Evolutionary conservation across 768 basidiomycete species (phyloP).

Genomic region (Steccherinum ochraceum): DNA sequence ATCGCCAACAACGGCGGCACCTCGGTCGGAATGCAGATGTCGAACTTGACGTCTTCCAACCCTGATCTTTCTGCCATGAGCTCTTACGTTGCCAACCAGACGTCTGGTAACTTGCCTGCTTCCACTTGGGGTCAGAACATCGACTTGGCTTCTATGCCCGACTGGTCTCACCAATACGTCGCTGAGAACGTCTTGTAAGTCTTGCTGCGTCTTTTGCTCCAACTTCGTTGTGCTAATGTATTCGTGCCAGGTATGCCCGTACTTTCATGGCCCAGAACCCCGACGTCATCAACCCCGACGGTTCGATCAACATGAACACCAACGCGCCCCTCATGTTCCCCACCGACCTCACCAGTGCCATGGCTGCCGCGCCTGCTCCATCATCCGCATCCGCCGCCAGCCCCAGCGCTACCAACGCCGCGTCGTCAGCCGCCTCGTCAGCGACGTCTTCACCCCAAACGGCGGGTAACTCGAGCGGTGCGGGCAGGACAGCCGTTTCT

Average conservation of each 20-base stretch:
- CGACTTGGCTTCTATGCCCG: slow-evolving; percentile 48
- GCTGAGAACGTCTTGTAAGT: slow-evolving; percentile 51
- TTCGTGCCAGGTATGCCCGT: slow-evolving; percentile 31
- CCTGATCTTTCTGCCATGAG: slow-evolving; percentile 52
- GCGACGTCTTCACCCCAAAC: slow-evolving; percentile 18
- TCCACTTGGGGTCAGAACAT: slow-evolving; percentile 58
- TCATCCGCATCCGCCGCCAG: slow-evolving; percentile 16
- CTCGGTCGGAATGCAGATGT: slow-evolving; percentile 51
- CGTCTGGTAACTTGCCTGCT: slow-evolving; percentile 40
- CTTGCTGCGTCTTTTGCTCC: not conserved
- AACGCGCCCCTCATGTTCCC: slow-evolving; percentile 53
- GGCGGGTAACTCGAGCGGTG: slow-evolving; percentile 27
- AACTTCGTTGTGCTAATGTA: not conserved
- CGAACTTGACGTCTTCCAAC: slow-evolving; percentile 28
- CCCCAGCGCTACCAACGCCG: slow-evolving; percentile 14
- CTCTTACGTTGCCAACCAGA: slow-evolving; percentile 42
- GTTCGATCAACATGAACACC: slow-evolving; percentile 43
- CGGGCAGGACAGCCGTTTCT: slow-evolving; percentile 41
- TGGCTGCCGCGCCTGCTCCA: slow-evolving; percentile 23
- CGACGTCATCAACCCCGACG: slow-evolving; percentile 44
- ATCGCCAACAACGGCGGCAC: slow-evolving; percentile 34
- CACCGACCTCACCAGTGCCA: slow-evolving; percentile 38
- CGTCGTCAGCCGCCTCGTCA: slow-evolving; percentile 16
- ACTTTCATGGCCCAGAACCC: slow-evolving; percentile 41
- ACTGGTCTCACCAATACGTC: slow-evolving; percentile 41